Evolutionary conservation across 306 rosid species (phyloP).

Genomic region (Purshia tridentata): DNA sequence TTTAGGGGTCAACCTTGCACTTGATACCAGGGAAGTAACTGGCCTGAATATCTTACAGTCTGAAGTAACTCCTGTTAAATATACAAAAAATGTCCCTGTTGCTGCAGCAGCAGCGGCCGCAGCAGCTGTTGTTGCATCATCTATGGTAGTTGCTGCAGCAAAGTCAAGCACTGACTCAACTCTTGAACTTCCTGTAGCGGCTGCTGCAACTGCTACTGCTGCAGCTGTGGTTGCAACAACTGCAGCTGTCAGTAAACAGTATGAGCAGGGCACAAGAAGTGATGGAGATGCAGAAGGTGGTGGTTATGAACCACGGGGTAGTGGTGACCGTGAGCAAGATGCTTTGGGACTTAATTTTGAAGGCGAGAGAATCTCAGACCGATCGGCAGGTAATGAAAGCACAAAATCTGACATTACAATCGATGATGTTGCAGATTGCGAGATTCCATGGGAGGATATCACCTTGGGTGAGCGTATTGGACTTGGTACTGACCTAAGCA

Average conservation of each 20-base stretch:
- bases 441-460: conserved; percentile 93
- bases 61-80: conserved; percentile 55
- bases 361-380: conserved; percentile 74
- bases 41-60: conserved; percentile 44
- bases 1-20: conserved; percentile 49
- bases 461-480: conserved; percentile 92
- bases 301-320: conserved; percentile 53
- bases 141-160: conserved; percentile 84
- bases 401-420: conserved; percentile 70
- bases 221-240: conserved; percentile 97
- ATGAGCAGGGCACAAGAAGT: conserved; percentile 65
- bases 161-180: conserved; percentile 61
- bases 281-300: conserved; percentile 58
- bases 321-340: conserved; percentile 53
- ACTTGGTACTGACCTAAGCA: conserved; percentile 70
- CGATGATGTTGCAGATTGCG: conserved; percentile 86
- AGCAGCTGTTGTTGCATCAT: conserved; percentile 92
- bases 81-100: conserved; percentile 72
- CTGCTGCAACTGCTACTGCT: conserved; percentile 95
- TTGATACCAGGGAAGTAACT: conserved; percentile 49
- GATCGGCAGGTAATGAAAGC: conserved; percentile 65
- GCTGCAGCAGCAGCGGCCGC: conserved; percentile 92
- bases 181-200: conserved; percentile 82
- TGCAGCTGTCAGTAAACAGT: conserved; percentile 82
- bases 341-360: conserved; percentile 50